These are phyloP conservation scores for Colletotrichum tamarilloi DNA, from an alignment of 2,329 filamentous ascomycete species.

Conservation along the genomic window DNA sequence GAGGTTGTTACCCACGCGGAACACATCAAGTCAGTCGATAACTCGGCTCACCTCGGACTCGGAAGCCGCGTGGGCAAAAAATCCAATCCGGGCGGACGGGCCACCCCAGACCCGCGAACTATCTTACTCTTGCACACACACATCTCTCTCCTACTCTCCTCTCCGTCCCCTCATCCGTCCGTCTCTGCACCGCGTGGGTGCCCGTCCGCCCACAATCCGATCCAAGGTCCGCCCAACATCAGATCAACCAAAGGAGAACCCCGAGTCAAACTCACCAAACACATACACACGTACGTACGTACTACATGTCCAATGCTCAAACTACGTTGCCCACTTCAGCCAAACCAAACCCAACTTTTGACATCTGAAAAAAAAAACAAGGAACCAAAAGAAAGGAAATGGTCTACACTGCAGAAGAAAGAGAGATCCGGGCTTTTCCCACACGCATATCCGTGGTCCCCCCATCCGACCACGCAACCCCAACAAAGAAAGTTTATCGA, in stretches of 20 bases:
- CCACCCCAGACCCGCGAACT: not conserved
- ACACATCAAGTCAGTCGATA: not conserved
- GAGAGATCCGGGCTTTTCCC: constrained; percentile 3
- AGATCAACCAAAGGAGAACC: constrained; percentile 13
- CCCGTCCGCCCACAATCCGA: constrained; percentile 19
- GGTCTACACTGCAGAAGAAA: not conserved
- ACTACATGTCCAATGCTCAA: not conserved
- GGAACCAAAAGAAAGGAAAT: not conserved
- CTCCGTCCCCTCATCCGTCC: not conserved
- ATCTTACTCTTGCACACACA: too few relatives aligned
- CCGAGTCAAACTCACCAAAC: constrained; percentile 10
- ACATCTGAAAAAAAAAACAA: not conserved
- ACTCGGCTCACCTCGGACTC: not conserved
- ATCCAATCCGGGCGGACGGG: not conserved
- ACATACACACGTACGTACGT: not conserved
- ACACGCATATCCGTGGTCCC: not conserved
- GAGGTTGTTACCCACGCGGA: not conserved
- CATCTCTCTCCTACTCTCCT: not conserved
- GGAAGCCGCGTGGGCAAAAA: not conserved
- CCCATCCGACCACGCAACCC: not conserved
- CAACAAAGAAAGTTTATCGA: not conserved
- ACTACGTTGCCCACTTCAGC: not conserved
- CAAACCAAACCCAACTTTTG: constrained; percentile 10
- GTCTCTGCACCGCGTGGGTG: not conserved
- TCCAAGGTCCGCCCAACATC: constrained; percentile 8